Conservation (phyloP, 768 basidiomycete species). For the Cystobasidium tubakii region DNA sequence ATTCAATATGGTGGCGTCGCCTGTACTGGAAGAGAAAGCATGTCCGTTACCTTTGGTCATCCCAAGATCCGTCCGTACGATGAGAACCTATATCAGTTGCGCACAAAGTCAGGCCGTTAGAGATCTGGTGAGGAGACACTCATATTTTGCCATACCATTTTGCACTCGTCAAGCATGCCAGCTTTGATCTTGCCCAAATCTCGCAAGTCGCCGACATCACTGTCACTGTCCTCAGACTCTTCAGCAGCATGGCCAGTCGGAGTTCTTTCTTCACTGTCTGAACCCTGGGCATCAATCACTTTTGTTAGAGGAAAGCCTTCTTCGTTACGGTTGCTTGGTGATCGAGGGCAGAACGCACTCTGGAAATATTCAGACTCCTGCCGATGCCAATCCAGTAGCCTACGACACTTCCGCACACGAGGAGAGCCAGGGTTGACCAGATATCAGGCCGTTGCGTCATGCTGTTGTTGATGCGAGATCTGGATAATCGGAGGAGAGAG, state of each 20-base stretch:
- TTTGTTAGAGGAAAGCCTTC: neutral
- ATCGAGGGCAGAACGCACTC: constrained; percentile 8
- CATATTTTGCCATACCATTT: constrained; percentile 46
- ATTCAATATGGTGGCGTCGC: neutral
- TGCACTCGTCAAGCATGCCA: constrained; percentile 45
- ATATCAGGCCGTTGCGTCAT: constrained; percentile 5
- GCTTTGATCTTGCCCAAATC: constrained; percentile 43
- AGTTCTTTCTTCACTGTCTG: neutral
- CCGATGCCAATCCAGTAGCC: constrained; percentile 35
- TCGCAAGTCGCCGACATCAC: constrained; percentile 33
- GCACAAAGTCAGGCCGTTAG: neutral
- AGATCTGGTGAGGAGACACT: neutral
- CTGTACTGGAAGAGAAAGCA: neutral
- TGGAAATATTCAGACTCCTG: constrained; percentile 19
- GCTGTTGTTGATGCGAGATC: too few relatives aligned
- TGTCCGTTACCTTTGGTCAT: constrained; percentile 45
- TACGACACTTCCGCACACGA: constrained; percentile 19
- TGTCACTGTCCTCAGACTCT: constrained; percentile 11
- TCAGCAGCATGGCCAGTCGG: neutral
- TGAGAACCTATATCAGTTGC: constrained; percentile 45
- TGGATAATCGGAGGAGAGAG: too few relatives aligned
- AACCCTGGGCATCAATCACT: neutral
- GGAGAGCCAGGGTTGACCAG: constrained; percentile 11
- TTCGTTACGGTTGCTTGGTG: neutral
- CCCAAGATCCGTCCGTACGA: constrained; percentile 48